phyloP scores from a whole-genome alignment of 768 basidiomycete genomes.

The Hericium rajendrae region DNA sequence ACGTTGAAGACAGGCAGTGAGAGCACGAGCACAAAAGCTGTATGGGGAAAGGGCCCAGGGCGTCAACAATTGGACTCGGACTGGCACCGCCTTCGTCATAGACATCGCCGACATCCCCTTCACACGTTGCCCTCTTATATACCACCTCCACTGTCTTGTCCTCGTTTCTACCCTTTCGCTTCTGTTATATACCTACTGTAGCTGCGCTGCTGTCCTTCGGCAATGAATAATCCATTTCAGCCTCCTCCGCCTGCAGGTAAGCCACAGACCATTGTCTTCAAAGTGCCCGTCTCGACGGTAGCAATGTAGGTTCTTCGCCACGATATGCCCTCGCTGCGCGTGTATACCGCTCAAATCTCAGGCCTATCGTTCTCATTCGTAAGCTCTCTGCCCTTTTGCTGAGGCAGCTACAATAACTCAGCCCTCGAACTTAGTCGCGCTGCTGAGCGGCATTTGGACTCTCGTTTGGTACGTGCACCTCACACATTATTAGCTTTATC shows the following conservation, averaged over 20 bases:
- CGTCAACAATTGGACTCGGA: no score
- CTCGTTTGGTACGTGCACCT: constrained; percentile 52
- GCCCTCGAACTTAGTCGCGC: constrained; percentile 23
- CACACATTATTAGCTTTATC: background rate
- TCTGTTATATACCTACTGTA: no score
- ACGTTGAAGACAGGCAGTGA: no score
- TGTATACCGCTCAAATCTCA: constrained; percentile 45
- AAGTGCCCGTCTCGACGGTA: background rate
- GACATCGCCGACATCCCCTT: background rate
- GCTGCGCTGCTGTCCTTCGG: background rate
- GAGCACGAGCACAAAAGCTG: no score
- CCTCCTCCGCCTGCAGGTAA: background rate
- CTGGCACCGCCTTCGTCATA: no score
- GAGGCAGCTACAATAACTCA: background rate
- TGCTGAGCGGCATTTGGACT: constrained; percentile 47
- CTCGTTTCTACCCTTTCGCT: no score
- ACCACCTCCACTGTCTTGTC: no score
- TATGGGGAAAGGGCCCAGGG: no score
- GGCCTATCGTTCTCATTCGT: constrained; percentile 47
- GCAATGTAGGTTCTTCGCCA: constrained; percentile 29
- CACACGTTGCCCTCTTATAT: background rate
- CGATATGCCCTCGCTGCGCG: constrained; percentile 51
- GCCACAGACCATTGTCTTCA: background rate
- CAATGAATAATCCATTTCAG: background rate
- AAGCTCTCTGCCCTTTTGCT: constrained; percentile 1